Conservation (phyloP, 306 rosid genomes). For the Pyrus pyrifolia region DNA sequence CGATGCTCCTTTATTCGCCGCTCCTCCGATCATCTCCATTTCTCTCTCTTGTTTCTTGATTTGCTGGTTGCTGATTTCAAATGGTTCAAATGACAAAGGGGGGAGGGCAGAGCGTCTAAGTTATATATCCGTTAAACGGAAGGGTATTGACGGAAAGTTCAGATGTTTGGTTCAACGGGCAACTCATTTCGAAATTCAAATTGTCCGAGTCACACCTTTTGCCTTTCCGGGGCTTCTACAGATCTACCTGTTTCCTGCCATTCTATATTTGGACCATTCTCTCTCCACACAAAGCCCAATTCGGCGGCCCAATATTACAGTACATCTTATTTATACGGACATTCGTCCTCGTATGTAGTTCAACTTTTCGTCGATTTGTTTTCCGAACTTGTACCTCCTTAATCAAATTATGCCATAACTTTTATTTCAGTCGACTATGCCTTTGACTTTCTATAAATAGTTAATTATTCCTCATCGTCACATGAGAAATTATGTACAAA, state of each 20-base stretch:
- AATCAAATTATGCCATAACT: too few species aligned
- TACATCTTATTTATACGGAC: too few species aligned
- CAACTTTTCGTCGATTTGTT: too few species aligned
- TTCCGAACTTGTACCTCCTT: too few species aligned
- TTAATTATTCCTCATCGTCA: too few species aligned
- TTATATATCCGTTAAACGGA: not conserved
- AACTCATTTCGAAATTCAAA: conserved; percentile 52
- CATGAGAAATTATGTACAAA: too few species aligned
- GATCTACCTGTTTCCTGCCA: not conserved
- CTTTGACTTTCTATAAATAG: too few species aligned
- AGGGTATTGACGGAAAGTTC: not conserved
- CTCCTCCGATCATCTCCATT: conserved; percentile 23
- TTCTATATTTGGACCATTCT: too few species aligned
- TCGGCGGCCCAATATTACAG: too few species aligned
- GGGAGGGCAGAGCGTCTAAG: not conserved
- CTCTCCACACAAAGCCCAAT: too few species aligned
- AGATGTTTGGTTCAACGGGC: conserved; percentile 34
- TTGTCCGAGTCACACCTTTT: not conserved
- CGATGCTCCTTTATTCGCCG: conserved; percentile 23
- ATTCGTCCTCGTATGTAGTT: too few species aligned
- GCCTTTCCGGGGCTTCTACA: not conserved
- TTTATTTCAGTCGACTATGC: too few species aligned
- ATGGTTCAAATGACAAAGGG: not conserved
- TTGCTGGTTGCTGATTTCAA: not conserved
- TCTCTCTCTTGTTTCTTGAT: not conserved